Base-by-base conservation (phyloP, 257 asterid species). In the Oldenlandia corymbosa region DNA sequence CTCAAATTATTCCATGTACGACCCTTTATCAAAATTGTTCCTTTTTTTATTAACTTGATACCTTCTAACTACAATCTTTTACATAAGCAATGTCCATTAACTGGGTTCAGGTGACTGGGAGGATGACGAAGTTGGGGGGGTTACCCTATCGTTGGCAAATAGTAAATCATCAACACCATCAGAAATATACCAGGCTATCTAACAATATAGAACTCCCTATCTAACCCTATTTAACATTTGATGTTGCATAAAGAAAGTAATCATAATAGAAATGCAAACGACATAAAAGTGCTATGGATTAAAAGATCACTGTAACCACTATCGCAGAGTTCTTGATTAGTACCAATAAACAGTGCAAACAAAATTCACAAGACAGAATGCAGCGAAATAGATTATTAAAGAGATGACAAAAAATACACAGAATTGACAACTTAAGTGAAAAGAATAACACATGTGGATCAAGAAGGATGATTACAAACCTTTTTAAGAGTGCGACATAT, bases 401-500 rank as follows among this genome's bases (percentile, higher is more conserved):
- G 14, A 36, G 50, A 37, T 31, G n/a, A 41, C n/a, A 21, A 30
- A n/a, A n/a, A 37, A 54, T 45, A 53, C 27, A 36, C 18, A 55
- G 36, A 49, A 13, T 21, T 41, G 24, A 30, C 71, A 26, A 6
- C 45, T 27, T 16, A 37, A 17, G 17, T 24, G 20, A 34, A 20
- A 42, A 42, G 14, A 42, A 2, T 31, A 34, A 51, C 50, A 17
- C 16, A 45, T 52, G 10, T 28, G 36, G 46, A 43, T 32, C 30
- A 50, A 59, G 11, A 56, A 58, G 9, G 5, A 13, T n/a, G 18
- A 37, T 5, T 26, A 66, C 21, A 57, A 59, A 90, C 99, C 99
- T 93, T 93, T 73, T 93, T 93, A 54, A 93, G 78, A 55, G 88
- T 90, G 72, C 99, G 87, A 83, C 94, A 93, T 68, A 90, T 85